Conservation (phyloP, 768 basidiomycete genomes). For the Dioszegia aurantiaca region DNA sequence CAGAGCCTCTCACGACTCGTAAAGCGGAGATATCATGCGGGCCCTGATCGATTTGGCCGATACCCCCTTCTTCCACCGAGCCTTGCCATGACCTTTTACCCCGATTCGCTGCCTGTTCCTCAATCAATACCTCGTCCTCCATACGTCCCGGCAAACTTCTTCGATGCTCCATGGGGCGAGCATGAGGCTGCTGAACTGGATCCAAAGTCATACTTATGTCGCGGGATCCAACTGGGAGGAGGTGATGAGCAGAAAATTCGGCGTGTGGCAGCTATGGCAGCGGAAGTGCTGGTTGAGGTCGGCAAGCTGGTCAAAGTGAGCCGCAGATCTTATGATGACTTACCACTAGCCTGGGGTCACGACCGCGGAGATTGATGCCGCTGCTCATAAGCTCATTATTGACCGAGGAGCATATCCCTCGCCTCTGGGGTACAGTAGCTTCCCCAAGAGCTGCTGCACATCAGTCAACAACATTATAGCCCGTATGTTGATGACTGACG, state of each 20-base stretch:
- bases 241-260: constrained; percentile 60
- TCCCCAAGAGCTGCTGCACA: constrained; percentile 75
- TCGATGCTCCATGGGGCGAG: constrained; percentile 31
- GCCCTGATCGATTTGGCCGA: constrained; percentile 27
- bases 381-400: constrained; percentile 70
- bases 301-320: constrained; percentile 57
- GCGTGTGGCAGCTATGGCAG: constrained; percentile 61
- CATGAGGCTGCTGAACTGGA: constrained; percentile 21
- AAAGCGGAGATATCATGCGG: constrained; percentile 8
- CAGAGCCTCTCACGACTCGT: neutral
- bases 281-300: constrained; percentile 61
- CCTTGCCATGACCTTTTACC: constrained; percentile 32
- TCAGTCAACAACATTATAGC: constrained; percentile 83
- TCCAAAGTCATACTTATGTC: constrained; percentile 35
- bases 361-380: constrained; percentile 70
- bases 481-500: constrained; percentile 47
- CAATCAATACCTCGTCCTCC: constrained; percentile 59
- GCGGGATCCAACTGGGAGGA: constrained; percentile 58
- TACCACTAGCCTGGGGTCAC: constrained; percentile 55
- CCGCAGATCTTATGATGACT: constrained; percentile 6
- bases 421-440: constrained; percentile 71
- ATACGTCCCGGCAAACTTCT: constrained; percentile 57
- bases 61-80: constrained; percentile 30
- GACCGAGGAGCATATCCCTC: constrained; percentile 76
- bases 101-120: constrained; percentile 57